Percentiles rank a stretch among this genome's conserved stretches.
phyloP scores from a whole-genome alignment of 2,329 filamentous ascomycete species.

The Aspergillus sp. region DNA sequence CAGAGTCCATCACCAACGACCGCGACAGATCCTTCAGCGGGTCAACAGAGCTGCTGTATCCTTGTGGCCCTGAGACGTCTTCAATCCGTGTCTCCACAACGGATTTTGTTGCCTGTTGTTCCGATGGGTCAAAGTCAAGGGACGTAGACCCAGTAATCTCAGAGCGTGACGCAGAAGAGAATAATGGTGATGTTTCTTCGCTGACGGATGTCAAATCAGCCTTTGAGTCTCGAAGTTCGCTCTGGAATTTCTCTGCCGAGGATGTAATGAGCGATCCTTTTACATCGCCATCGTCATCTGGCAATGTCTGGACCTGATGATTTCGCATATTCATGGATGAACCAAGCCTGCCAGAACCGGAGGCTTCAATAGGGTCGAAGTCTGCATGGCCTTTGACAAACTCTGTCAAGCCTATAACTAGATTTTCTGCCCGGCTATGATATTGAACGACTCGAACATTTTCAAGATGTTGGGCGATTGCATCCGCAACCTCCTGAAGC shows the following conservation, averaged over 20 bases:
- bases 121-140: not conserved
- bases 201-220: not conserved
- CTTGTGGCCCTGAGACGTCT: constrained; percentile 4
- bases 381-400: constrained; percentile 41
- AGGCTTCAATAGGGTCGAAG: constrained; percentile 15
- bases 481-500: constrained; percentile 47
- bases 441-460: constrained; percentile 45
- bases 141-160: constrained; percentile 5
- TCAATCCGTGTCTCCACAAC: not conserved
- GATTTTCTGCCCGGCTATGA: constrained; percentile 46
- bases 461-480: constrained; percentile 51
- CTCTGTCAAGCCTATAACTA: constrained; percentile 45
- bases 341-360: constrained; percentile 6
- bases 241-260: not conserved
- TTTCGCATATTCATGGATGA: not conserved
- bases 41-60: not conserved
- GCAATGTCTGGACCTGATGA: not conserved
- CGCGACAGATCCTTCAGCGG: not conserved
- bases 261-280: not conserved
- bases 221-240: not conserved
- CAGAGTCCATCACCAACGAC: constrained; percentile 4
- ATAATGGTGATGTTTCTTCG: constrained; percentile 7
- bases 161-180: constrained; percentile 5
- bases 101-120: not conserved
- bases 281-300: not conserved